Evolutionary conservation across 2,329 filamentous ascomycete genomes (phyloP).

Genomic region (Neurospora crassa): DNA sequence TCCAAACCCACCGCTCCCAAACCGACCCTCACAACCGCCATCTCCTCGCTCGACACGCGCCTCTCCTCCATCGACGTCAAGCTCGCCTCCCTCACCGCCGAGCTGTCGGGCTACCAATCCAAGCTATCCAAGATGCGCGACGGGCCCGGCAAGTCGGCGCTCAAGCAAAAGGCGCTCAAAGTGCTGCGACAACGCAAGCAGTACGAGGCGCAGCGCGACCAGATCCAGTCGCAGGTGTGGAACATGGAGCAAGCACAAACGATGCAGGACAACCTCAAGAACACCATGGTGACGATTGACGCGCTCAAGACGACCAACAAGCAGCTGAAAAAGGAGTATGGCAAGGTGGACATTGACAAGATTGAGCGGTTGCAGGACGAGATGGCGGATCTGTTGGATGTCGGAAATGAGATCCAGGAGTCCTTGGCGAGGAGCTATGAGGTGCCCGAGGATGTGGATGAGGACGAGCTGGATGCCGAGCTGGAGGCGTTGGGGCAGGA

Average conservation of each 20-base stretch:
- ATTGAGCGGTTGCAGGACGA: conserved; percentile 97
- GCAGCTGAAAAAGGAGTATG: conserved; percentile 85
- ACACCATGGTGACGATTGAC: conserved; percentile 96
- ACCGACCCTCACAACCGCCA: conserved; percentile 75
- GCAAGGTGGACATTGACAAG: conserved; percentile 94
- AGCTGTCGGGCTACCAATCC: conserved; percentile 78
- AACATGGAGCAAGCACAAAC: conserved; percentile 98
- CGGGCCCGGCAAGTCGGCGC: conserved; percentile 82
- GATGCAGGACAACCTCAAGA: conserved; percentile 98
- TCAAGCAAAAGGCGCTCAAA: conserved; percentile 91
- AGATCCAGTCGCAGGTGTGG: conserved; percentile 90
- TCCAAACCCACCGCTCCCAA: conserved; percentile 64
- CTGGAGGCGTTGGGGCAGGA: conserved; percentile 90
- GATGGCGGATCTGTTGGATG: conserved; percentile 96
- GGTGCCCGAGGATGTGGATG: conserved; percentile 92
- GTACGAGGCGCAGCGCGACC: conserved; percentile 89
- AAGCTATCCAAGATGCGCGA: conserved; percentile 91
- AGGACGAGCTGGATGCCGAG: conserved; percentile 92
- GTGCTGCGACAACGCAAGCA: conserved; percentile 87
- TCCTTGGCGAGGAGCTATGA: conserved; percentile 86
- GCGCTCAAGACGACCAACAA: conserved; percentile 97
- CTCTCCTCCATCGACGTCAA: conserved; percentile 89
- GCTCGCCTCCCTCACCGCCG: conserved; percentile 82
- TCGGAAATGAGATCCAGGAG: conserved; percentile 97
- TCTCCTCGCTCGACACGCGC: conserved; percentile 74